Evolutionary conservation across 768 basidiomycete genomes (phyloP).

Genomic region (Boletus patriciae): DNA sequence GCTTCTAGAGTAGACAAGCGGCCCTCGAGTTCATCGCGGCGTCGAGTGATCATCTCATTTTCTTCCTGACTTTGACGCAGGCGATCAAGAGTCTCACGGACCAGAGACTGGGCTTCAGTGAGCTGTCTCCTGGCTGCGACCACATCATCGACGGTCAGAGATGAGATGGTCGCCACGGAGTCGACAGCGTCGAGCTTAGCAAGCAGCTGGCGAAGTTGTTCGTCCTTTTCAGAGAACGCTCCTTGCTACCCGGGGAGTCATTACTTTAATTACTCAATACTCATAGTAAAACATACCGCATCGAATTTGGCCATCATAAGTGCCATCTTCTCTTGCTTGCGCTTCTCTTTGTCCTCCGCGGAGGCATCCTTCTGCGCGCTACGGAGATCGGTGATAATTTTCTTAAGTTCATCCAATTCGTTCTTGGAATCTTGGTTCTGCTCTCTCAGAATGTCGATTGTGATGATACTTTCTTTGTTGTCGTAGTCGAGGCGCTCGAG

Average conservation of each 20-base stretch:
- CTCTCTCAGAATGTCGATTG: constrained; percentile 92
- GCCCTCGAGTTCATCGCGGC: constrained; percentile 85
- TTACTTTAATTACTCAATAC: not conserved
- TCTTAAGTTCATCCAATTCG: constrained; percentile 89
- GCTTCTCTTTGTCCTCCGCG: constrained; percentile 96
- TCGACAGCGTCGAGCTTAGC: constrained; percentile 84
- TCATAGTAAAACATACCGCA: constrained; percentile 54
- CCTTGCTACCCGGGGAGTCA: constrained; percentile 59
- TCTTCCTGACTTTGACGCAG: constrained; percentile 91
- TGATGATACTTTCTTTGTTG: constrained; percentile 91
- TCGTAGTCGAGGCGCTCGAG: constrained; percentile 93
- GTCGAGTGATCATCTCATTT: constrained; percentile 76
- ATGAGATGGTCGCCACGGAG: constrained; percentile 49
- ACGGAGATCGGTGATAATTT: constrained; percentile 76
- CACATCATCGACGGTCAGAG: constrained; percentile 74
- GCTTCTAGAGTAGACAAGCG: constrained; percentile 79
- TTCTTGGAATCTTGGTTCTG: constrained; percentile 83
- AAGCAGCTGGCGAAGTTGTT: constrained; percentile 82
- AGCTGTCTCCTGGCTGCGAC: constrained; percentile 83
- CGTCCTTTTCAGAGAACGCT: constrained; percentile 94
- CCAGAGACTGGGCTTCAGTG: constrained; percentile 79
- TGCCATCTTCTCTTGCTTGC: constrained; percentile 99
- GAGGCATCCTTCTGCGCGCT: constrained; percentile 79
- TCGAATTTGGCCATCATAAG: constrained; percentile 99
- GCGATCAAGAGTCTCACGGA: constrained; percentile 88